These are phyloP conservation scores for Candida sojae DNA, from an alignment of 1,139 yeast genomes.

Conservation along the genomic window DNA sequence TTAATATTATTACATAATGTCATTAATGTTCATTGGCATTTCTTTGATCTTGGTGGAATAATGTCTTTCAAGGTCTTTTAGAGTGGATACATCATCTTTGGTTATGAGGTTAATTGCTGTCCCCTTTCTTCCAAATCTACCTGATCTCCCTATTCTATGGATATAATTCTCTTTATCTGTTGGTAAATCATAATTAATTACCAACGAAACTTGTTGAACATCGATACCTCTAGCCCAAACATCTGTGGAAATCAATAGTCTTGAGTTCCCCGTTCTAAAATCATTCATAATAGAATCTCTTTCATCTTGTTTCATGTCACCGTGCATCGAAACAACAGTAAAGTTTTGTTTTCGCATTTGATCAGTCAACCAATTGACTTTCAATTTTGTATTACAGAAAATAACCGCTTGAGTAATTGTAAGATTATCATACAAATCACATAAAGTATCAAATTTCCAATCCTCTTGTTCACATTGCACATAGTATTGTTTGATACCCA, in stretches of 20 bases:
- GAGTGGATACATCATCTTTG: slow-evolving; percentile 56
- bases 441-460: slow-evolving; percentile 92
- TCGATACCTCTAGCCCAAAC: slow-evolving; percentile 98
- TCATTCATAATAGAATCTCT: slow-evolving; percentile 89
- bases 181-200: slow-evolving; percentile 90
- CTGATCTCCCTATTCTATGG: slow-evolving; percentile 93
- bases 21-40: slow-evolving; percentile 80
- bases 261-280: slow-evolving; percentile 71
- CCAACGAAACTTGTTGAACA: slow-evolving; percentile 95
- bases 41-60: slow-evolving; percentile 80
- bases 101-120: slow-evolving; percentile 90
- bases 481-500: slow-evolving; percentile 87
- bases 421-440: slow-evolving; percentile 91
- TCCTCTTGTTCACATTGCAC: slow-evolving; percentile 89
- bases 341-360: slow-evolving; percentile 79
- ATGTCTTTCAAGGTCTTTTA: slow-evolving; percentile 73
- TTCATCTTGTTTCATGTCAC: slow-evolving; percentile 94
- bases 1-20: slow-evolving; percentile 26
- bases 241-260: slow-evolving; percentile 92
- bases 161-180: slow-evolving; percentile 83
- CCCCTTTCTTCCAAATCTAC: slow-evolving; percentile 95
- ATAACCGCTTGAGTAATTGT: slow-evolving; percentile 96
- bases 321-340: slow-evolving; percentile 93
- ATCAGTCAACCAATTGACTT: slow-evolving; percentile 89
- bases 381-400: slow-evolving; percentile 88